Percentiles rank a stretch among this genome's conserved stretches.
Evolutionary conservation across 306 rosid genomes (phyloP).

Genomic region (Vigna nakashimae): DNA sequence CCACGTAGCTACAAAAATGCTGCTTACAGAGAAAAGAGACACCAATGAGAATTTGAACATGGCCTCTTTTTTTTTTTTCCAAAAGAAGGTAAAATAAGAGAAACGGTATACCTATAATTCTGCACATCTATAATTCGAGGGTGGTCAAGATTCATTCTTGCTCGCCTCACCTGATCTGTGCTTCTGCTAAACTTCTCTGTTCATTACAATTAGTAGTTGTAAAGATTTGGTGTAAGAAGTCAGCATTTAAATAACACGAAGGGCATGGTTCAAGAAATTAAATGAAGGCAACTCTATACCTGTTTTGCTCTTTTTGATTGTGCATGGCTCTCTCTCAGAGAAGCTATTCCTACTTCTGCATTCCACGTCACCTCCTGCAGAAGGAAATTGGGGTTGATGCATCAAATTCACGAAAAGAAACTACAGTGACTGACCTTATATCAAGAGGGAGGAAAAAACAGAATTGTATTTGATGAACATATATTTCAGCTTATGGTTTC

Average conservation of each 20-base stretch:
- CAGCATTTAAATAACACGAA: slow-evolving; percentile 7
- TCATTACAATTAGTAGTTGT: slow-evolving; percentile 42
- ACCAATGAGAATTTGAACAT: slow-evolving; percentile 40
- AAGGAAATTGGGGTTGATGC: slow-evolving; percentile 43
- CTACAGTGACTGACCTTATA: background rate
- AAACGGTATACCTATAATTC: slow-evolving; percentile 72
- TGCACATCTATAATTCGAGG: slow-evolving; percentile 98
- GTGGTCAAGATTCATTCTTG: slow-evolving; percentile 93
- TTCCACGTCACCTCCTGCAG: slow-evolving; percentile 80
- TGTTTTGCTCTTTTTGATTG: slow-evolving; percentile 95
- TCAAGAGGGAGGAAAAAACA: background rate
- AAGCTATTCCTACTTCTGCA: slow-evolving; percentile 85
- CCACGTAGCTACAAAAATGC: slow-evolving; percentile 98
- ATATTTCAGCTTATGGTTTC: slow-evolving; percentile 17
- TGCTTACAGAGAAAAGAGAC: slow-evolving; percentile 48
- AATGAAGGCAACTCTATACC: slow-evolving; percentile 53
- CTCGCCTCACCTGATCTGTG: slow-evolving; percentile 73
- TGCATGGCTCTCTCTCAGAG: slow-evolving; percentile 95
- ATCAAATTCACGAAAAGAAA: slow-evolving; percentile 38
- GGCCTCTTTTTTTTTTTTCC: background rate
- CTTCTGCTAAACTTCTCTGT: slow-evolving; percentile 86
- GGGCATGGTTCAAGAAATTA: slow-evolving; percentile 33
- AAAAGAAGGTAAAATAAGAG: slow-evolving; percentile 18
- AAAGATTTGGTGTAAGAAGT: background rate
- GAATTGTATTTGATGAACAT: slow-evolving; percentile 6